Evolutionary conservation across 805 yeast genomes (phyloP), one percentile per base, ranked within the genome.

Genomic region (Saccharomycopsis sp.): DNA sequence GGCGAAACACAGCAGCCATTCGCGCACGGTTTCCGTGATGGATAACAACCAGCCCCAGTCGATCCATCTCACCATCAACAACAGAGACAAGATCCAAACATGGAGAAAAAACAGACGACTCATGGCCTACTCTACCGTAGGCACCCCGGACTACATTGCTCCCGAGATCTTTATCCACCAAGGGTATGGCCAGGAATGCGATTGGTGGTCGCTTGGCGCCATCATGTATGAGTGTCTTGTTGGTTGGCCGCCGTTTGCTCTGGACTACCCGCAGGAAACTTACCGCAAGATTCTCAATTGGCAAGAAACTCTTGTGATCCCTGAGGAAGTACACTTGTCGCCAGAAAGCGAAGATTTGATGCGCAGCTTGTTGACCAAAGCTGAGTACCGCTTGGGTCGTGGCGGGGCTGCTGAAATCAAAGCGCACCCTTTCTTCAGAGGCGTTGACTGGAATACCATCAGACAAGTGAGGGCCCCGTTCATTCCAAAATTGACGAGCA

Each of bases 131-230:
- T 67, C 71, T 10, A 68, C 72, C 0, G 73, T 68, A 18, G 73
- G 65, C 63, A 40, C 50, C 12, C 50, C 50, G 16, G 42, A 47
- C 30, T 47, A 47, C 34, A 47, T 47, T 41, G 48, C 50, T 25
- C 50, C 50, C 9, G 50, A 47, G 18, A 41, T 47, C 13, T 47
- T 47, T 27, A 41, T 41, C 10, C 70, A 68, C 48, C 69, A 67
- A 52, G 73, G 73, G 1, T 68, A 68, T 51, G 72, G 72, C 12
- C 71, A 66, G 46, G 73, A 68, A 53, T 68, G 73, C 53, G 73
- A 68, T 51, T 68, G 73, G 73, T 68, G 73, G 73, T 64, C 69
- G 7, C 53, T 68, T 25, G 73, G 73, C 13, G 72, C 72, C 1
- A 68, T 68, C 39, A 68, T 68, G 73, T 68, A 66, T 52, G 73